Evolutionary conservation across 495 filamentous ascomycete genomes (phyloP).

Genomic region (Immersiella caudata): DNA sequence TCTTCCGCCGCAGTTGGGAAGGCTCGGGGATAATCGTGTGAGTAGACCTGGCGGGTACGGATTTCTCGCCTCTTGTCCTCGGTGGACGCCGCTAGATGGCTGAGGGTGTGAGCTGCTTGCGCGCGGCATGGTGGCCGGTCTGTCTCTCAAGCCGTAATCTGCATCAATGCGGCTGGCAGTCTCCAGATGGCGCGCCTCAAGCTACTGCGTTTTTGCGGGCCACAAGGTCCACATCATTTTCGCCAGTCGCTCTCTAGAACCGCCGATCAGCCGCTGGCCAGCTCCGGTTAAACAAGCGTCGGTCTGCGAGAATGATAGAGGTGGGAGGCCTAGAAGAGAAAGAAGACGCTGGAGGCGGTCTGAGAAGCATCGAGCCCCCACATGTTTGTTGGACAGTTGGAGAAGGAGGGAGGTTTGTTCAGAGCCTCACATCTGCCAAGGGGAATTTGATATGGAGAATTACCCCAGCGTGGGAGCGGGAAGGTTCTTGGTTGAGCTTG

Average conservation of each 20-base stretch:
- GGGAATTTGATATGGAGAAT: constrained; percentile 17
- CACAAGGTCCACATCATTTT: constrained; percentile 21
- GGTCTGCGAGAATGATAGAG: constrained; percentile 3
- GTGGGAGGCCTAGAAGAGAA: constrained; percentile 1
- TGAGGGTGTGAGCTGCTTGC: constrained; percentile 2
- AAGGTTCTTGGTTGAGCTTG: constrained; percentile 16
- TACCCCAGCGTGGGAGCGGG: constrained; percentile 12
- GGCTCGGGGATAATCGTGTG: constrained; percentile 28
- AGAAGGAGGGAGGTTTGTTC: constrained; percentile 13
- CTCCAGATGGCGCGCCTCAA: constrained; percentile 3
- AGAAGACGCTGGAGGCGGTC: not conserved
- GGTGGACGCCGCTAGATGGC: not conserved
- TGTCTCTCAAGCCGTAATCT: constrained; percentile 21
- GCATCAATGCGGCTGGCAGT: constrained; percentile 2
- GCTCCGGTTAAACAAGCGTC: constrained; percentile 18
- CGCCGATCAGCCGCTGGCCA: constrained; percentile 27
- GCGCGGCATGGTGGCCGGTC: constrained; percentile 21
- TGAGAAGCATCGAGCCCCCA: not conserved
- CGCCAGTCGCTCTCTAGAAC: constrained; percentile 14
- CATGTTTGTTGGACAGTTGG: constrained; percentile 12
- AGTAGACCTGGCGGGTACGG: constrained; percentile 9
- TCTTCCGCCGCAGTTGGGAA: constrained; percentile 24
- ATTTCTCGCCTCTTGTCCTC: not conserved
- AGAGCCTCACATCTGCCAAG: constrained; percentile 24
- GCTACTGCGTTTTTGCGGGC: constrained; percentile 12